Evolutionary conservation across 2,329 filamentous ascomycete genomes (phyloP).

Genomic region (Sclerotinia borealis): DNA sequence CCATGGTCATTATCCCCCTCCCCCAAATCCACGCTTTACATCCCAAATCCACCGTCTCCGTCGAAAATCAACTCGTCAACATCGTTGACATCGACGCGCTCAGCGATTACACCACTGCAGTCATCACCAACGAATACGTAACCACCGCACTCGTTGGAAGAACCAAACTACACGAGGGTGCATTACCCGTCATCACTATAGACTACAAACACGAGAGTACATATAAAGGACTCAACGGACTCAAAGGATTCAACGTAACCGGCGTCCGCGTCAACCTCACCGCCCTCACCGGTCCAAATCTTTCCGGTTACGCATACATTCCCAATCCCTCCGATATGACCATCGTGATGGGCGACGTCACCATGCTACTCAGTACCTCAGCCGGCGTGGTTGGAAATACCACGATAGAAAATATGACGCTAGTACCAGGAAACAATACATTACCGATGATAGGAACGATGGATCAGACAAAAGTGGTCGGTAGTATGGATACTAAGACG

Average conservation of each 20-base stretch:
- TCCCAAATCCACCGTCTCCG: conserved; percentile 34
- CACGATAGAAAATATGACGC: conserved; percentile 43
- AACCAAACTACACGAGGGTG: conserved; percentile 45
- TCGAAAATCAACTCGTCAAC: conserved; percentile 41
- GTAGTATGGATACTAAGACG: conserved; percentile 29
- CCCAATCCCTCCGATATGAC: conserved; percentile 55
- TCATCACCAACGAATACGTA: conserved; percentile 44
- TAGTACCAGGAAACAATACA: conserved; percentile 49
- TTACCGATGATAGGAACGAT: conserved; percentile 44
- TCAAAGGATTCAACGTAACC: conserved; percentile 45
- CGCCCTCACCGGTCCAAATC: conserved; percentile 41
- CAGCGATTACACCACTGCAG: conserved; percentile 39
- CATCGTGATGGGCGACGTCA: conserved; percentile 52
- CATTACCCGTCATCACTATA: conserved; percentile 43
- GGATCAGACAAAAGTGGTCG: conserved; percentile 36
- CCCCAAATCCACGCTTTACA: conserved; percentile 30
- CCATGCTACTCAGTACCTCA: conserved; percentile 41
- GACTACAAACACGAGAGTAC: conserved; percentile 50
- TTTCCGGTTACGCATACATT: conserved; percentile 48
- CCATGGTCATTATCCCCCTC: conserved; percentile 28
- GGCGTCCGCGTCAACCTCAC: conserved; percentile 41
- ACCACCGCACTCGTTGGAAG: conserved; percentile 45
- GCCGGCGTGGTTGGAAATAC: conserved; percentile 43
- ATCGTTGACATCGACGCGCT: conserved; percentile 34
- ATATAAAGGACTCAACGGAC: conserved; percentile 54